phyloP scores from a whole-genome alignment of 1,139 yeast genomes.

The Martiniozyma asiatica region DNA sequence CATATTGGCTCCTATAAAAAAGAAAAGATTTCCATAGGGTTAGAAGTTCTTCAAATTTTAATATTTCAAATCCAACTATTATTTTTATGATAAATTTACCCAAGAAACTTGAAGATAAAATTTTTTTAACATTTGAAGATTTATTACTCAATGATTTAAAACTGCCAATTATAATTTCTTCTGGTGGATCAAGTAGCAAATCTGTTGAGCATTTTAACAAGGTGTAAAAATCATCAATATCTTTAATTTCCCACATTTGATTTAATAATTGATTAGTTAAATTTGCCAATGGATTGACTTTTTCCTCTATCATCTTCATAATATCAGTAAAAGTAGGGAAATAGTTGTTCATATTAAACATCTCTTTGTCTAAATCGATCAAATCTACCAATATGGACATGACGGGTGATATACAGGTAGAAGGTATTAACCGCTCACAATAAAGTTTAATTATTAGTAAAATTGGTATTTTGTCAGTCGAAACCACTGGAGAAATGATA shows the following conservation, averaged over 20 bases:
- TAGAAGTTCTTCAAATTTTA: conserved; percentile 48
- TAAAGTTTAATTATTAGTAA: conserved; percentile 27
- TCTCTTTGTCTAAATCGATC: conserved; percentile 20
- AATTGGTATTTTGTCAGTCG: conserved; percentile 27
- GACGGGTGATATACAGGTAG: conserved; percentile 24
- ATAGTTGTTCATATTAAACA: conserved; percentile 4
- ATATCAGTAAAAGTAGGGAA: conserved; percentile 19
- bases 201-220: conserved; percentile 14
- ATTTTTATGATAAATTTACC: conserved; percentile 32
- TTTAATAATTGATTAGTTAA: neutral
- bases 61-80: conserved; percentile 35
- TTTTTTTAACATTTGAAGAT: conserved; percentile 13
- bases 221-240: conserved; percentile 21
- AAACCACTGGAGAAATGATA: conserved; percentile 23
- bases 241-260: conserved; percentile 17
- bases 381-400: conserved; percentile 25
- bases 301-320: conserved; percentile 14
- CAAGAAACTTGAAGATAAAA: conserved; percentile 27
- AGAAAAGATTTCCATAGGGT: conserved; percentile 43
- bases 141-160: conserved; percentile 7
- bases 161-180: conserved; percentile 1
- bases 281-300: neutral
- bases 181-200: conserved; percentile 18
- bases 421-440: conserved; percentile 26
- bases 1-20: conserved; percentile 32